Percentiles rank a stretch among this genome's conserved stretches.
These are phyloP conservation scores for Symmetrospora coprosmae DNA, from an alignment of 768 basidiomycete genomes.

Conservation along the genomic window DNA sequence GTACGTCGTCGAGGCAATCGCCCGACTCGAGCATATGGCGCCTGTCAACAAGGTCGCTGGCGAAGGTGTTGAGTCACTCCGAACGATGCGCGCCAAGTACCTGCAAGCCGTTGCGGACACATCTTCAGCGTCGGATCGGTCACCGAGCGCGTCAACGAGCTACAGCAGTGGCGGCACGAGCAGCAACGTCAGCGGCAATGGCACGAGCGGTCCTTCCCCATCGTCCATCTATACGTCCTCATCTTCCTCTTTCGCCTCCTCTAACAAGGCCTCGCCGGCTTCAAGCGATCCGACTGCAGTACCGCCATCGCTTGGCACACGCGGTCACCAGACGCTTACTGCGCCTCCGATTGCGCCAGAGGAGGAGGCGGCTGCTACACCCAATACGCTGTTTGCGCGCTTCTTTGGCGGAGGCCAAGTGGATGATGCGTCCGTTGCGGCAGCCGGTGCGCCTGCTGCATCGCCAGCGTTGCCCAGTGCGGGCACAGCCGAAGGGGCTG, in stretches of 20 bases:
- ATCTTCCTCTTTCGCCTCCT: background rate
- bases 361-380: background rate
- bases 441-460: background rate
- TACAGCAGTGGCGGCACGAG: background rate
- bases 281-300: background rate
- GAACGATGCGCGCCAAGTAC: conserved; percentile 8
- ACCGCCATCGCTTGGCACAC: background rate
- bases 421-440: background rate
- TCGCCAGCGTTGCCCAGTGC: too few relatives aligned
- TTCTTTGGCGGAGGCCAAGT: conserved; percentile 2
- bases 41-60: conserved; percentile 5
- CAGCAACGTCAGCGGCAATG: too few relatives aligned
- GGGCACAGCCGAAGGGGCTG: too few relatives aligned
- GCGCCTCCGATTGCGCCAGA: background rate
- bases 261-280: background rate
- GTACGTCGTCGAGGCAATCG: conserved; percentile 9
- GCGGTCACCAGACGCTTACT: background rate
- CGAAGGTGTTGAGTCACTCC: conserved; percentile 7
- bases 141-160: too few relatives aligned
- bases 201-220: conserved; percentile 2
- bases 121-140: too few relatives aligned
- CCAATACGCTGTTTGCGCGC: conserved; percentile 12
- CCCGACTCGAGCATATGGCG: conserved; percentile 1
- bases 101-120: background rate
- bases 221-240: background rate